A percentile compares a stretch with the other conserved stretches of the same genome.
Conservation (phyloP, 1,284 basidiomycete species). For the Irpex sp. region DNA sequence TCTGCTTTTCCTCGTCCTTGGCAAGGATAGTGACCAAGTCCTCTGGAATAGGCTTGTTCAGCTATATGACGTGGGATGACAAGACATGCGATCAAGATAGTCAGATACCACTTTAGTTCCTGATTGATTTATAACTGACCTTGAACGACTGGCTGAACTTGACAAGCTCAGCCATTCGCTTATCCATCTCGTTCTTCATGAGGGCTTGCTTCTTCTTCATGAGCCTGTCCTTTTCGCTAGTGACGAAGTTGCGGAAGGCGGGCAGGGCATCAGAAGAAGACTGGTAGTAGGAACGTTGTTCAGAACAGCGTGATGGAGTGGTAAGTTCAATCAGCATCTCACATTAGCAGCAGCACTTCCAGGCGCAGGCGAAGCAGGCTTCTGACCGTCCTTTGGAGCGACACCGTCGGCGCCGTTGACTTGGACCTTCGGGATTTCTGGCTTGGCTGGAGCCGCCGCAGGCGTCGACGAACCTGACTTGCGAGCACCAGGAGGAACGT, state of each 20-base stretch:
- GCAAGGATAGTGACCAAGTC: slow-evolving; percentile 91
- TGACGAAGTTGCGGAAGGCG: slow-evolving; percentile 88
- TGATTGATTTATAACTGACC: slow-evolving; percentile 35
- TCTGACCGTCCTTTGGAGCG: slow-evolving; percentile 37
- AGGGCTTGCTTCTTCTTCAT: slow-evolving; percentile 89
- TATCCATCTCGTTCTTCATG: slow-evolving; percentile 92
- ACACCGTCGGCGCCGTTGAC: slow-evolving; percentile 68
- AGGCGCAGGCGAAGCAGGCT: slow-evolving; percentile 52
- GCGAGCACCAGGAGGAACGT: slow-evolving; percentile 88
- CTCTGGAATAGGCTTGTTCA: slow-evolving; percentile 91
- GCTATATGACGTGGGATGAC: slow-evolving; percentile 37
- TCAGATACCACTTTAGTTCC: neutral
- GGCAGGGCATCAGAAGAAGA: slow-evolving; percentile 67
- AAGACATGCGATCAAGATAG: neutral
- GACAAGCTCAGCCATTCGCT: slow-evolving; percentile 86
- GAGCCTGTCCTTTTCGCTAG: slow-evolving; percentile 82
- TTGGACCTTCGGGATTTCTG: slow-evolving; percentile 64
- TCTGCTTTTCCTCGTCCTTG: slow-evolving; percentile 88
- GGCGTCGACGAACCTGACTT: slow-evolving; percentile 31
- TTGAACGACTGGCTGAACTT: slow-evolving; percentile 94
- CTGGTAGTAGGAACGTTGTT: slow-evolving; percentile 23
- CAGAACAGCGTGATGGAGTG: too few relatives aligned
- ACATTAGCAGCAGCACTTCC: slow-evolving; percentile 17
- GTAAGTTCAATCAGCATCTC: slow-evolving; percentile 11
- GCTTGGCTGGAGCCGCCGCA: slow-evolving; percentile 33